Conservation (phyloP, 495 filamentous ascomycete species). For the Trichoderma reesei region DNA sequence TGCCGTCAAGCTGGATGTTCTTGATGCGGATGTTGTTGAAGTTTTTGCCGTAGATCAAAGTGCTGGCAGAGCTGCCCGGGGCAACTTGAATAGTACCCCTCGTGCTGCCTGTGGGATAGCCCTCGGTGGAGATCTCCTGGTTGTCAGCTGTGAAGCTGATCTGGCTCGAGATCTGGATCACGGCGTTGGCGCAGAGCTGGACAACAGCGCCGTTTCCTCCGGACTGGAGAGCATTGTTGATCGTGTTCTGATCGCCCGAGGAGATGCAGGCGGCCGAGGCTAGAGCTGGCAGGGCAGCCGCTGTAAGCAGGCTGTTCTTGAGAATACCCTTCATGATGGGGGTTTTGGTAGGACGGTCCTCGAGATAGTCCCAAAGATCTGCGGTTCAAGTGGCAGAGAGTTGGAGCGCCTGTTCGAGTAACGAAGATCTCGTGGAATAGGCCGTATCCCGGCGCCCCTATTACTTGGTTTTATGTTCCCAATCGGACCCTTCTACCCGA, state of each 20-base stretch:
- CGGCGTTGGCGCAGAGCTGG: conserved; percentile 14
- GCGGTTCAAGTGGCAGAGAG: not conserved
- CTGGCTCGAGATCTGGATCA: conserved; percentile 13
- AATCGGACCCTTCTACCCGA: not conserved
- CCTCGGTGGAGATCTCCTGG: conserved; percentile 17
- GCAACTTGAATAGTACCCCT: not conserved
- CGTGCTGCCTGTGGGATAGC: conserved; percentile 14
- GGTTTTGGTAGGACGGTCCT: not conserved
- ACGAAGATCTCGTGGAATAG: not conserved
- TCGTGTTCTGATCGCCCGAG: conserved; percentile 15
- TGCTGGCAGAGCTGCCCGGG: conserved; percentile 12
- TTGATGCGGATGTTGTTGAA: conserved; percentile 10
- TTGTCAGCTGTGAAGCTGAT: conserved; percentile 16
- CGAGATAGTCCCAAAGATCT: not conserved
- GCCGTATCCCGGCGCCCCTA: not conserved
- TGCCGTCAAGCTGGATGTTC: conserved; percentile 16
- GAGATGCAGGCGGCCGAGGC: conserved; percentile 13
- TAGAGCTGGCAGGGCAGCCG: not conserved
- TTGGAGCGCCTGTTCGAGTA: not conserved
- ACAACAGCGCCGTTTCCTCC: conserved; percentile 12
- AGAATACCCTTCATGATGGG: not conserved
- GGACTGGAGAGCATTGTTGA: conserved; percentile 13
- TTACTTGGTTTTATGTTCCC: not conserved
- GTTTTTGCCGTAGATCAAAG: conserved; percentile 12
- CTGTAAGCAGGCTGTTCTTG: conserved; percentile 14